Evolutionary conservation across 768 basidiomycete species (phyloP), one percentile per base, ranked within the genome.

Genomic region (Plicaturopsis crispa): DNA sequence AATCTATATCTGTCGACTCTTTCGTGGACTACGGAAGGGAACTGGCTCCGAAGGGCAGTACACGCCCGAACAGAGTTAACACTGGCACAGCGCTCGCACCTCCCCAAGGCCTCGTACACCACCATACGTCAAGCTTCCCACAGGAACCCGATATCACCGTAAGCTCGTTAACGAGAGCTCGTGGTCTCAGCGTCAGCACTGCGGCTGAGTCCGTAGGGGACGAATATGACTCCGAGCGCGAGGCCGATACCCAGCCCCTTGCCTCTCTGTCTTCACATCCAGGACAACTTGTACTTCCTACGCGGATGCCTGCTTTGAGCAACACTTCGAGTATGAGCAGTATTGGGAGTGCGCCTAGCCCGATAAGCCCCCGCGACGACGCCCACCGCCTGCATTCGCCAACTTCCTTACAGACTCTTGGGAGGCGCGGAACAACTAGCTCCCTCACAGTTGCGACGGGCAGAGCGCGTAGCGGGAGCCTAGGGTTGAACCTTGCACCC

Each of bases 1-100:
- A 86, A 62, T 81, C 84, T 20, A 59, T 82, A 43, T 87, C 85
- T 16, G 83, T 79, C 43, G 85, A 87, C 57, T 87, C 85, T 7
- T 80, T 87, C 55, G 69, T 73, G 35, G 63, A 62, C 24, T 64
- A 65, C 51, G 58, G 60, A 47, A 63, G 61, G 46, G 63, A 67
- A 31, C 55, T 54, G 35, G 42, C 57, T 20, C 46, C 58, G 6
- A 42, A 54, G 38, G 48, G 57, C 16, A 49, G 51, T 28, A 55
- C 65, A 30, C 62, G 66, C 3, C 58, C 64, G 13, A 61, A 58
- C 51, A 59, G 69, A 49, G 60, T 53, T 44, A 55, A 57, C 41
- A 55, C 63, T 19, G 58, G 59, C 32, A 45, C 63, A 14, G 46
- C 61, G n/a, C 39, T 60, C 5, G 62, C 66, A 36, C 49, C 58